Percentiles rank a stretch among this genome's conserved stretches.
phyloP scores from a whole-genome alignment of 768 basidiomycete species.

The Coprinopsis cinerea region DNA sequence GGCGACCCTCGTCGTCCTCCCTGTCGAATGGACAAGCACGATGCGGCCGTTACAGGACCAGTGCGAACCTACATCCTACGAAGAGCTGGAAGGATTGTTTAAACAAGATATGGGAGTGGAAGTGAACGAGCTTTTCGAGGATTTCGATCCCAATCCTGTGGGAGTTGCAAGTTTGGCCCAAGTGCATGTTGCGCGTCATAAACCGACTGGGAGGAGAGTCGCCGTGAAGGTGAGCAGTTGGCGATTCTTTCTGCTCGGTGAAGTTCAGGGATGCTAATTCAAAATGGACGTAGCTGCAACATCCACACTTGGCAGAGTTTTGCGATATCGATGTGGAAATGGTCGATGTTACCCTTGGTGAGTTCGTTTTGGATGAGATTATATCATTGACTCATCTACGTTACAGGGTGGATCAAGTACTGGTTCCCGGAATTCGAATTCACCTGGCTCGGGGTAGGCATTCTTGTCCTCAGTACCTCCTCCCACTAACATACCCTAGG shows the following conservation, averaged over 20 bases:
- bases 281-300: slow-evolving; percentile 56
- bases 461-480: background rate
- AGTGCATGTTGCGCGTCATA: slow-evolving; percentile 80
- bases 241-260: background rate
- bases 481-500: slow-evolving; percentile 48
- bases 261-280: slow-evolving; percentile 1
- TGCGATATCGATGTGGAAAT: slow-evolving; percentile 86
- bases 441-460: slow-evolving; percentile 73
- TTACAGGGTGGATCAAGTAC: slow-evolving; percentile 73
- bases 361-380: slow-evolving; percentile 11
- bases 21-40: slow-evolving; percentile 45
- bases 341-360: slow-evolving; percentile 70
- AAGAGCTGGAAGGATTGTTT: slow-evolving; percentile 73
- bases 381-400: background rate
- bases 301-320: slow-evolving; percentile 90
- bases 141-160: slow-evolving; percentile 83
- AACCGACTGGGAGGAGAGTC: slow-evolving; percentile 64
- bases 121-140: slow-evolving; percentile 71
- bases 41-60: slow-evolving; percentile 76
- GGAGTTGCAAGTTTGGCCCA: slow-evolving; percentile 96
- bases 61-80: slow-evolving; percentile 83
- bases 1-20: slow-evolving; percentile 54
- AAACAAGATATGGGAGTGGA: slow-evolving; percentile 69
- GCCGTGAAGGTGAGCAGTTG: slow-evolving; percentile 68
- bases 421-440: slow-evolving; percentile 97